A percentile compares a stretch with the other conserved stretches of the same genome.
Evolutionary conservation across 2,329 filamentous ascomycete species (phyloP).

Genomic region (Hyphodiscus sp.): DNA sequence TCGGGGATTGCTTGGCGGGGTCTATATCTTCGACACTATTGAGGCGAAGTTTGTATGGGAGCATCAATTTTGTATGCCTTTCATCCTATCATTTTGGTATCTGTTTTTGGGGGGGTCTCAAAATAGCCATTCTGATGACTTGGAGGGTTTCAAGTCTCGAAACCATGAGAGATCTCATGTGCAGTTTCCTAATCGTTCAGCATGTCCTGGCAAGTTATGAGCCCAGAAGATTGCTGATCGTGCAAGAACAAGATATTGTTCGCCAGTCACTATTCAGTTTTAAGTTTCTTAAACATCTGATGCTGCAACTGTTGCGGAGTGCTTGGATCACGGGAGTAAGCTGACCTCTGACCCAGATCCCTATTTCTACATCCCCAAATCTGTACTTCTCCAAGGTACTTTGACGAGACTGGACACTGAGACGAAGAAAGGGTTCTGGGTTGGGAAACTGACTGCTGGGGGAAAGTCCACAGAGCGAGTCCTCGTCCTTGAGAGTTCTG

Average conservation of each 20-base stretch:
- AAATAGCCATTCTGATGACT: not conserved
- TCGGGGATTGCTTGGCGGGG: constrained; percentile 19
- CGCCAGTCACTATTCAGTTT: too few relatives aligned
- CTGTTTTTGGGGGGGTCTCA: not conserved
- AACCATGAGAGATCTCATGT: too few relatives aligned
- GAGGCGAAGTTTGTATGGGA: constrained; percentile 37
- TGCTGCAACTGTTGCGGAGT: too few relatives aligned
- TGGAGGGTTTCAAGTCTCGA: too few relatives aligned
- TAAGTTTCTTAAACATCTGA: too few relatives aligned
- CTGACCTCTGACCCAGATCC: constrained; percentile 29
- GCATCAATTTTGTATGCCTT: constrained; percentile 34
- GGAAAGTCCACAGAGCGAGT: constrained; percentile 6
- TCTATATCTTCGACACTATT: constrained; percentile 32
- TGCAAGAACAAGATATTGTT: too few relatives aligned
- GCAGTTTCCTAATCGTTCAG: too few relatives aligned
- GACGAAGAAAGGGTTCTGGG: constrained; percentile 29
- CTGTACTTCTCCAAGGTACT: constrained; percentile 1
- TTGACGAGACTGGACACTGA: constrained; percentile 30
- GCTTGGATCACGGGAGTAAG: not conserved
- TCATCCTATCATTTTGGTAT: not conserved
- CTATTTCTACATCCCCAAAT: constrained; percentile 36
- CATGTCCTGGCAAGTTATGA: too few relatives aligned
- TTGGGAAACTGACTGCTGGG: constrained; percentile 7
- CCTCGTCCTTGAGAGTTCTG: constrained; percentile 3
- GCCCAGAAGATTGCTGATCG: too few relatives aligned